Percentiles rank a stretch among this genome's conserved stretches.
Conservation (phyloP, 129 eudicot genomes). For the Lonicera japonica region DNA sequence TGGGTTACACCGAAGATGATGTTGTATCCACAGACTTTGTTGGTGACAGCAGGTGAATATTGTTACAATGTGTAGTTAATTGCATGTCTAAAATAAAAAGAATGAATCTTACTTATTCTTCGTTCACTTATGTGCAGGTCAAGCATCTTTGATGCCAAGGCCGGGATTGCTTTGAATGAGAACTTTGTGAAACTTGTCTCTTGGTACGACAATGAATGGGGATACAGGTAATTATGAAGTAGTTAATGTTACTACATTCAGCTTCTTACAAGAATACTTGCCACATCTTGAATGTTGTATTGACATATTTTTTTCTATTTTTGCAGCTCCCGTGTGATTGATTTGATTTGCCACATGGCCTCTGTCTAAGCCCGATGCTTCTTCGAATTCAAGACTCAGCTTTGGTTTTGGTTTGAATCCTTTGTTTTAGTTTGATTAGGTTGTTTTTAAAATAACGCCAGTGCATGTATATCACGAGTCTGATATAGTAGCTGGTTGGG, state of each 20-base stretch:
- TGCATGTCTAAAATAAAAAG: not conserved
- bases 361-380: constrained; percentile 28
- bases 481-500: constrained; percentile 2
- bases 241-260: not conserved
- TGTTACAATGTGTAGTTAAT: not conserved
- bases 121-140: constrained; percentile 26
- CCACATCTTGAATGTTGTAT: not conserved
- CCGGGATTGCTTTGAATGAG: constrained; percentile 81
- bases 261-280: not conserved
- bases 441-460: constrained; percentile 23
- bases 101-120: not conserved
- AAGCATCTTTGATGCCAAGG: constrained; percentile 91
- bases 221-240: constrained; percentile 57
- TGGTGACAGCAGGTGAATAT: constrained; percentile 71
- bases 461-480: constrained; percentile 25
- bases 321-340: constrained; percentile 80
- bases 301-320: not conserved
- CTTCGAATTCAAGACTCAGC: not conserved
- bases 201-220: constrained; percentile 93
- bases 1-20: constrained; percentile 81
- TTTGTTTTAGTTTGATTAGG: constrained; percentile 21
- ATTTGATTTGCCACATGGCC: constrained; percentile 77
- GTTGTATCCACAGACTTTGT: constrained; percentile 79
- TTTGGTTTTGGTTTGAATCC: not conserved
- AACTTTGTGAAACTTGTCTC: constrained; percentile 77